Percentiles rank a stretch among this genome's conserved stretches.
phyloP scores from a whole-genome alignment of 352 stramenopile genomes.

The Stramenopiles sp. region DNA sequence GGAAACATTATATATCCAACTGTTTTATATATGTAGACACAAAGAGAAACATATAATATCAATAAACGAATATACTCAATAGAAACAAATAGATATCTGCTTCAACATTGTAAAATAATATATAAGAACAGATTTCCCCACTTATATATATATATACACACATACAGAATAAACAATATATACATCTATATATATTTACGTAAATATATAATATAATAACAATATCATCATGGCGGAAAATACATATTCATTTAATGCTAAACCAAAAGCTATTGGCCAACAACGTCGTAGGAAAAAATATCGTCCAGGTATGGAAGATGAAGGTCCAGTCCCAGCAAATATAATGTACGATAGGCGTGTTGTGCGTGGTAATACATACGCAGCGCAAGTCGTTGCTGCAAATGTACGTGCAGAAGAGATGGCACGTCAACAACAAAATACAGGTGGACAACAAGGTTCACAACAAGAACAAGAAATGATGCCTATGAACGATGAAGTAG shows the following conservation, averaged over 20 bases:
- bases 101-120: too few species aligned
- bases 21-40: too few species aligned
- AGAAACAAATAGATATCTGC: too few species aligned
- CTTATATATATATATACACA: too few species aligned
- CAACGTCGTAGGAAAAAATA: neutral
- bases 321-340: slow-evolving; percentile 26
- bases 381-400: slow-evolving; percentile 26
- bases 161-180: too few species aligned
- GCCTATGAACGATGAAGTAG: neutral
- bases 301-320: neutral
- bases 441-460: too few species aligned
- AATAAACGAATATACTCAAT: too few species aligned
- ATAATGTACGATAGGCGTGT: slow-evolving; percentile 82
- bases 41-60: too few species aligned
- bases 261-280: slow-evolving; percentile 31
- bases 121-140: too few species aligned
- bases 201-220: too few species aligned
- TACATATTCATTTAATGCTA: slow-evolving; percentile 43
- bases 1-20: too few species aligned
- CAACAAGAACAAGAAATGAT: neutral
- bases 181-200: too few species aligned
- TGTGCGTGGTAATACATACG: slow-evolving; percentile 74
- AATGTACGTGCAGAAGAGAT: neutral
- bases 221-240: neutral
- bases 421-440: neutral